Evolutionary conservation across 495 filamentous ascomycete genomes (phyloP).

Genomic region (Hyphodiscus hymeniophilus): DNA sequence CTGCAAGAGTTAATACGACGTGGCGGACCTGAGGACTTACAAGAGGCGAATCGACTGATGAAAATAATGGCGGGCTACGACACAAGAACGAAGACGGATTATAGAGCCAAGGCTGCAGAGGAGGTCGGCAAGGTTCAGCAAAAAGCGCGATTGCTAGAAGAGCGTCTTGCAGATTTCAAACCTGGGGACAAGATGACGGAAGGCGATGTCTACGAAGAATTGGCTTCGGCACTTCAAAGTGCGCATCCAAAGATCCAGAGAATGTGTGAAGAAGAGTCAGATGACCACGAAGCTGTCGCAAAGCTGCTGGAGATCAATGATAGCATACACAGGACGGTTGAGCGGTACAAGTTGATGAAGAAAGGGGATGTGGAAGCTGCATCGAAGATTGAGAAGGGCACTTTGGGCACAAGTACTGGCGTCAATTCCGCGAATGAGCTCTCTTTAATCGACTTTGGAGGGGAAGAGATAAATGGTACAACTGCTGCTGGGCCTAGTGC

Average conservation of each 20-base stretch:
- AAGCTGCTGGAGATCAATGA: constrained; percentile 97
- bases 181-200: constrained; percentile 76
- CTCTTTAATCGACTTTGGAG: constrained; percentile 86
- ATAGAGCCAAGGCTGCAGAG: constrained; percentile 92
- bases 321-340: constrained; percentile 93
- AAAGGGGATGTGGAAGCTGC: constrained; percentile 88
- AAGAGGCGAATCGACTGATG: constrained; percentile 95
- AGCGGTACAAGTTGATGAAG: constrained; percentile 88
- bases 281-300: constrained; percentile 89
- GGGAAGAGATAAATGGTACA: constrained; percentile 49
- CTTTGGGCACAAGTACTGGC: constrained; percentile 58
- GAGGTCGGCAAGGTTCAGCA: constrained; percentile 89
- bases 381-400: constrained; percentile 77
- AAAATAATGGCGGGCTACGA: constrained; percentile 99
- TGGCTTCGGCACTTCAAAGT: constrained; percentile 83
- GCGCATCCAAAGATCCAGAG: constrained; percentile 97
- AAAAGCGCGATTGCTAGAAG: constrained; percentile 86
- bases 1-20: constrained; percentile 92
- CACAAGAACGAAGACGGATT: constrained; percentile 90
- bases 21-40: constrained; percentile 83
- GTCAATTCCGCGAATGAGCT: constrained; percentile 77
- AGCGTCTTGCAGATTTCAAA: constrained; percentile 79
- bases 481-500: constrained; percentile 28
- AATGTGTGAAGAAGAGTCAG: constrained; percentile 98
- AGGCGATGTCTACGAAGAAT: constrained; percentile 92